A percentile compares a stretch with the other conserved stretches of the same genome.
phyloP scores from a whole-genome alignment of 1,284 basidiomycete species.

The Peniophora sp. region DNA sequence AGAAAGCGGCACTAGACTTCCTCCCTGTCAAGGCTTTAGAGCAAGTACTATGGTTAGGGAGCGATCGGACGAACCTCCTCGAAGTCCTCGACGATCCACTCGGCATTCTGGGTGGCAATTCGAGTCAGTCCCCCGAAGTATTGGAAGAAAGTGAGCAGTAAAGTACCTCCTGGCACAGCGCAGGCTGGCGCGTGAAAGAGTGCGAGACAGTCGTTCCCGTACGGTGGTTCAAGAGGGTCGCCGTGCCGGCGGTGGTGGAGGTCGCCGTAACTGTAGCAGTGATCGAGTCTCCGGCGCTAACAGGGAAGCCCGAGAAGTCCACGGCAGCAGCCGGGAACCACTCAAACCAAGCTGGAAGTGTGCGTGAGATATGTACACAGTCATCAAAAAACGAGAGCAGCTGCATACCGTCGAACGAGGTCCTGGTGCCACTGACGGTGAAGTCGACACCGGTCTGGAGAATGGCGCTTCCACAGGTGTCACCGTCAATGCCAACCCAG shows the following conservation, averaged over 20 bases:
- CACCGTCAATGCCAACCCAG: constrained; percentile 20
- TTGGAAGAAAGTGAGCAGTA: no score
- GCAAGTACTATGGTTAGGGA: background rate
- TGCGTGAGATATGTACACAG: constrained; percentile 15
- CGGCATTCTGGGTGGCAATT: constrained; percentile 13
- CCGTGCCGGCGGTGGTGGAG: constrained; percentile 18
- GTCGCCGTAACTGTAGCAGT: constrained; percentile 21
- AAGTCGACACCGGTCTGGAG: constrained; percentile 23
- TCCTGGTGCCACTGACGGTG: constrained; percentile 14
- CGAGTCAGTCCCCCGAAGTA: no score
- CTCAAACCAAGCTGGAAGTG: constrained; percentile 26
- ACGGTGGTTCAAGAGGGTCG: constrained; percentile 21
- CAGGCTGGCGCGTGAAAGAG: constrained; percentile 19
- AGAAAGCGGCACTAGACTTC: background rate
- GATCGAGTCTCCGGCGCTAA: constrained; percentile 22
- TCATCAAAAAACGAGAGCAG: background rate
- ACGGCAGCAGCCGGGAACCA: constrained; percentile 28
- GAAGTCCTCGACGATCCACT: constrained; percentile 27
- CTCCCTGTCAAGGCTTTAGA: background rate
- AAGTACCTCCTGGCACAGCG: constrained; percentile 22
- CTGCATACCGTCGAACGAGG: constrained; percentile 6
- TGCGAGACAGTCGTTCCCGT: constrained; percentile 20
- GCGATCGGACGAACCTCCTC: background rate
- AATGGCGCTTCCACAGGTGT: constrained; percentile 15
- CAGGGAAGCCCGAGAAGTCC: constrained; percentile 24